Base-by-base conservation (phyloP, 2,329 filamentous ascomycete genomes). In the Aspergillus viridinutans region DNA sequence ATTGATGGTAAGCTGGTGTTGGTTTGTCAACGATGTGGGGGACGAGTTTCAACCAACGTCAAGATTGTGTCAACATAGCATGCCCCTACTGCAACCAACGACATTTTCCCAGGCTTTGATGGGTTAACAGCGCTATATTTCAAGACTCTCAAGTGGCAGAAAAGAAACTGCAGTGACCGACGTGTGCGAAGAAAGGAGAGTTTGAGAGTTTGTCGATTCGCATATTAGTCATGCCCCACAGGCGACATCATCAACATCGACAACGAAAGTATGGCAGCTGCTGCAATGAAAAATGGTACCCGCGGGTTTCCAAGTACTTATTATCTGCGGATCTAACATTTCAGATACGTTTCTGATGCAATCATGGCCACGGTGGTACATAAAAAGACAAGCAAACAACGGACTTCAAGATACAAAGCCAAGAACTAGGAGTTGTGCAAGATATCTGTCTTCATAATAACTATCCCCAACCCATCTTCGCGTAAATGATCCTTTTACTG, bases 41-140 rank as follows among this genome's bases (percentile, higher is more conserved):
- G 50, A 35, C 58, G 52, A 54, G 49, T 50, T 52, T 47, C 49
- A 52, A 71, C 74, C 72, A 76, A 81, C 86, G 80, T 85, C 43
- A 89, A 76, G 57, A 90, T 87, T 1, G 86, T 90, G 71, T 90
- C 87, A 40, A 89, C 74, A 73, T 90, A 90, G 63, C 86, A 87
- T 26, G 86, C 86, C 23, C 87, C 87, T 48, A 88, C 78, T 49
- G 85, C 81, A 52, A 89, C 75, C 59, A 90, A 76, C 61, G 84
- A 81, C 72, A 79, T 81, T 14, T n/a, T 61, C 32, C 32, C 14
- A 17, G 14, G 3, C 32, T 17, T 17, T 38, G 3, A 17, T 35
- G 1, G 1, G 12, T 35, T 7, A 38, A 38, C 5, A 38, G 17
- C 2, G 5, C 5, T 7, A 38, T 17, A 17, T 38, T 38, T 38